phyloP scores from a whole-genome alignment of 176 grass and related monocot species.

The Ampelocalamus luodianensis region DNA sequence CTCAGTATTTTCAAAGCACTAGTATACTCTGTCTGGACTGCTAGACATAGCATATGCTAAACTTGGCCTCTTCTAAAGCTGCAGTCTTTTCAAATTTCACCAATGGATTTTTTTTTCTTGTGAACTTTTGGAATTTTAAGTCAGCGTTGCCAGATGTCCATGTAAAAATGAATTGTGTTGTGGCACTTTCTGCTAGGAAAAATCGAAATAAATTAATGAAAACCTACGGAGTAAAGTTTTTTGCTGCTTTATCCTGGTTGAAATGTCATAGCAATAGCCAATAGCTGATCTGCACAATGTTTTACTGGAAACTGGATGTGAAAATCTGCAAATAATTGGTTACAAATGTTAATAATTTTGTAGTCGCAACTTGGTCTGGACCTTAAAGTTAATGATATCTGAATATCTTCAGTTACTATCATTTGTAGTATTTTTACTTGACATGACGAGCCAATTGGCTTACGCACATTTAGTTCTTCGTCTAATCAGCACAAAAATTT shows the following conservation, averaged over 20 bases:
- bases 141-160: background rate
- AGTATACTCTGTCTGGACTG: background rate
- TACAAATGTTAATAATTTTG: background rate
- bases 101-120: background rate
- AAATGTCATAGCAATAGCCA: conserved; percentile 8
- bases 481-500: background rate
- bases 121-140: background rate
- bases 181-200: background rate
- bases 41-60: background rate
- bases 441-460: background rate
- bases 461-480: background rate
- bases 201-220: background rate
- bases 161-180: background rate
- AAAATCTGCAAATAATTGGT: background rate
- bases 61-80: background rate
- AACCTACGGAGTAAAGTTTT: background rate
- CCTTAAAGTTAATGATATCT: background rate
- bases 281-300: background rate
- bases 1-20: background rate
- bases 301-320: background rate
- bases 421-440: background rate
- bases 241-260: background rate
- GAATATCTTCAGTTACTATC: background rate
- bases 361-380: background rate
- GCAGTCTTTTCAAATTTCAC: background rate